phyloP scores from a whole-genome alignment of 345 rosid genomes.

The Dipteronia sinensis region DNA sequence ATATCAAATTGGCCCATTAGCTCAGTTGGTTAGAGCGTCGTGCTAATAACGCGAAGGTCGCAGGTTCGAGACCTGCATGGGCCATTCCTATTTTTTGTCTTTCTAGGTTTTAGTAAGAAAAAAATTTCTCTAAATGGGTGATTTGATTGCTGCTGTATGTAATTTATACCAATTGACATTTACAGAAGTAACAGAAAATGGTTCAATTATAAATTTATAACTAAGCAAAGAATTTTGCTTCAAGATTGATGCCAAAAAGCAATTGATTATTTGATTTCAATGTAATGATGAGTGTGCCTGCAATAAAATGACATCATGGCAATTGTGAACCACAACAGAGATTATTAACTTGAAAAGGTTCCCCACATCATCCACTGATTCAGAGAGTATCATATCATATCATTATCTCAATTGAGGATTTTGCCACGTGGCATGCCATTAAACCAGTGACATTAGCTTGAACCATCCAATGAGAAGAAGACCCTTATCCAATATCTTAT shows the following conservation, averaged over 20 bases:
- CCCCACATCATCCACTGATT: constrained; percentile 33
- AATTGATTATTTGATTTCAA: too few species aligned
- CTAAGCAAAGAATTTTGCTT: too few species aligned
- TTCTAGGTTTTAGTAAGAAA: too few species aligned
- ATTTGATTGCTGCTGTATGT: too few species aligned
- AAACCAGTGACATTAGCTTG: constrained; percentile 30
- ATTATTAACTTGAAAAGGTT: neutral
- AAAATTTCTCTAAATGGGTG: too few species aligned
- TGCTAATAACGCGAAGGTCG: constrained; percentile 54
- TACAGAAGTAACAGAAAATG: too few species aligned
- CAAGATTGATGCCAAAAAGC: too few species aligned
- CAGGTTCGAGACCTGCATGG: constrained; percentile 58
- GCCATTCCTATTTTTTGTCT: constrained; percentile 20
- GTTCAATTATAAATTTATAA: too few species aligned
- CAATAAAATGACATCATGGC: too few species aligned
- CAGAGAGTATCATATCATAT: constrained; percentile 28
- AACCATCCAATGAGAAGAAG: constrained; percentile 59
- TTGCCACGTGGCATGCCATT: constrained; percentile 57
- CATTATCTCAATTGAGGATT: constrained; percentile 21
- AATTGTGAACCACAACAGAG: too few species aligned
- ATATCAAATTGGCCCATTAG: constrained; percentile 29
- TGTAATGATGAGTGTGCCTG: too few species aligned
- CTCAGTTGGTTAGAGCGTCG: constrained; percentile 55
- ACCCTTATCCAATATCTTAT: constrained; percentile 80
- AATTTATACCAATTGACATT: too few species aligned